These are phyloP conservation scores for Chaetomium globosum DNA, from an alignment of 2,329 filamentous ascomycete species.

Conservation along the genomic window DNA sequence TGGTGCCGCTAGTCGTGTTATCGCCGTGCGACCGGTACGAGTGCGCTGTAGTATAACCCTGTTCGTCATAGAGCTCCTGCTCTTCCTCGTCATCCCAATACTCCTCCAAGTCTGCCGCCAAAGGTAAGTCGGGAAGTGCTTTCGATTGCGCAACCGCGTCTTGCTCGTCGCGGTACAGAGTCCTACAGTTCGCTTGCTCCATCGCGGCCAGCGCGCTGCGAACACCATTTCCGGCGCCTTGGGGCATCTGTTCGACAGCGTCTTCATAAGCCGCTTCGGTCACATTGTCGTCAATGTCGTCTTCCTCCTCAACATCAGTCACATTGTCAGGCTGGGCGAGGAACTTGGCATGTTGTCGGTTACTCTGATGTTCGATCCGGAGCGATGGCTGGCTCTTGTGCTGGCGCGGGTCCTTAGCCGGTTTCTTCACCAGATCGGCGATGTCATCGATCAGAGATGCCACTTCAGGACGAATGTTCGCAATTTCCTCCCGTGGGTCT, in stretches of 20 bases:
- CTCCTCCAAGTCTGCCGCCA: slow-evolving; percentile 62
- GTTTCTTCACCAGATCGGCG: slow-evolving; percentile 30
- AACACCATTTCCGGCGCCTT: slow-evolving; percentile 18
- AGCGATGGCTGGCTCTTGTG: slow-evolving; percentile 59
- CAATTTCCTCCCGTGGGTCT: slow-evolving; percentile 33
- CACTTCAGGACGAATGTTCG: slow-evolving; percentile 19
- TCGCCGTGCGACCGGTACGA: slow-evolving; percentile 75
- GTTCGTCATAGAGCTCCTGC: slow-evolving; percentile 57
- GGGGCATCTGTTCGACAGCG: slow-evolving; percentile 48
- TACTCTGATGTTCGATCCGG: slow-evolving; percentile 46
- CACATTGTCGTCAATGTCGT: slow-evolving; percentile 41
- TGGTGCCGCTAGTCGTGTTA: slow-evolving; percentile 55
- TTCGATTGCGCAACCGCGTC: slow-evolving; percentile 25
- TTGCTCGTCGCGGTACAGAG: slow-evolving; percentile 21
- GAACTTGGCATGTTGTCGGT: slow-evolving; percentile 51
- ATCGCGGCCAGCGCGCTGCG: slow-evolving; percentile 17
- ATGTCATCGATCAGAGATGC: slow-evolving; percentile 28
- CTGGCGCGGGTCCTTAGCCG: slow-evolving; percentile 48
- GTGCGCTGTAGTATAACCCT: slow-evolving; percentile 76
- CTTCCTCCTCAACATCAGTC: slow-evolving; percentile 41
- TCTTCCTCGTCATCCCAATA: slow-evolving; percentile 78
- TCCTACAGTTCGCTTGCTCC: slow-evolving; percentile 19
- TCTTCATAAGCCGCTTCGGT: slow-evolving; percentile 51
- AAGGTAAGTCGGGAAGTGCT: slow-evolving; percentile 25
- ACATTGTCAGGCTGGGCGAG: slow-evolving; percentile 34